Evolutionary conservation across 257 asterid genomes (phyloP), one percentile per base, ranked within the genome.

Genomic region (Solanum arcanum): DNA sequence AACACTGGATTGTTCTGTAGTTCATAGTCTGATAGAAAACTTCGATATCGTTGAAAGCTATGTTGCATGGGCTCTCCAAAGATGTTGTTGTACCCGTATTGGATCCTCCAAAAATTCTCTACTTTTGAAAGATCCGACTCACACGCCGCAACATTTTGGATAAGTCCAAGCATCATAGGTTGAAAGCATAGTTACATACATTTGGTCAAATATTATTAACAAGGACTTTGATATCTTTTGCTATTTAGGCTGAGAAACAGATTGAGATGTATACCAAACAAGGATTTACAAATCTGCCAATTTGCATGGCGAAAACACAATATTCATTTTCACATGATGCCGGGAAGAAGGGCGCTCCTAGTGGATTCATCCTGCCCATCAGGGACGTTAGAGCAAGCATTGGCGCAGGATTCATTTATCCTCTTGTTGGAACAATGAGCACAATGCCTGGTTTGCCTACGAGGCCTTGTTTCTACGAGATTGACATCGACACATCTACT

Each of bases 381-480:
- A 94, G 99, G 88, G 99, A 97, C 78, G 95, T 97, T 3, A 88
- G 99, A 87, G 99, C 89, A 15, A 97, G 99, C 91, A 95, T 97
- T 49, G 99, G 99, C 37, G 99, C 99, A 8, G 98, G 99, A 56
- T 97, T 97, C 92, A 95, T 96, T 86, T 97, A 95, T 86, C 99
- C 99, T 76, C 88, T 95, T 82, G 98, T 97, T 15, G 99, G 99
- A 68, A 96, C 98, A 1, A 97, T 96, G 99, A 96, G 99, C 88
- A 97, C 99, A 12, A 97, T 97, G 99, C 99, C 99, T 37, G 99
- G 99, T 68, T 93, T 97, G 29, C 98, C 99, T 1, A 97, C 99
- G 23, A 90, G 99, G 90, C 99, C 99, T 88, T 94, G 99, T 96
- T 97, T 97, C 86, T 97, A 96, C 15, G 99, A 96, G 87, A 96